phyloP scores from a whole-genome alignment of 2,329 filamentous ascomycete species.

The Elsinoe perseae region DNA sequence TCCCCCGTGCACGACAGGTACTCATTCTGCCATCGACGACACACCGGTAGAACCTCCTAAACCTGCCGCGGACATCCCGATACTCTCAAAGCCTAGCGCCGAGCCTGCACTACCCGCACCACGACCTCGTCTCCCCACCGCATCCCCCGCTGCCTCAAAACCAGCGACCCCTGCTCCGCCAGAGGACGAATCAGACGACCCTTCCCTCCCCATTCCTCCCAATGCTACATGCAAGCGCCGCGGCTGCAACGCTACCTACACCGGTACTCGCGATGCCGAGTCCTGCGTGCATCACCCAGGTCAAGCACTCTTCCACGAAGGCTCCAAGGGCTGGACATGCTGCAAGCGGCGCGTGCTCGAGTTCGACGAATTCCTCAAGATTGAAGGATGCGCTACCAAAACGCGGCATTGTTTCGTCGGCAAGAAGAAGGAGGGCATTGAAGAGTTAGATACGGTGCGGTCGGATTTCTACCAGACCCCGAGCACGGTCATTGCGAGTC shows the following conservation, averaged over 20 bases:
- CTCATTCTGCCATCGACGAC: conserved; percentile 81
- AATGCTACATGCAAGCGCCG: conserved; percentile 70
- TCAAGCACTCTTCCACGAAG: conserved; percentile 89
- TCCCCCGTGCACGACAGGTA: conserved; percentile 83
- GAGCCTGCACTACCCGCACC: conserved; percentile 17
- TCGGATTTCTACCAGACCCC: conserved; percentile 94
- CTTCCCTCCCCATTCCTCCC: conserved; percentile 61
- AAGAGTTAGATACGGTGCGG: conserved; percentile 75
- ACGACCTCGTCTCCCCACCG: conserved; percentile 21
- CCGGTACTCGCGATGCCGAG: conserved; percentile 56
- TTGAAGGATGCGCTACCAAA: conserved; percentile 82
- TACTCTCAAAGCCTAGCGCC: neutral
- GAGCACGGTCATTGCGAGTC: conserved; percentile 74
- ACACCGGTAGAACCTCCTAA: conserved; percentile 38
- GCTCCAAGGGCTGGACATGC: conserved; percentile 94
- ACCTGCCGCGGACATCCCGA: conserved; percentile 16
- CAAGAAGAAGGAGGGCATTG: conserved; percentile 50
- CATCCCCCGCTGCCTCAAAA: conserved; percentile 12
- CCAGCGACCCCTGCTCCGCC: conserved; percentile 48
- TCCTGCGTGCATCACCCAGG: conserved; percentile 85
- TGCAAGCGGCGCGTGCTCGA: conserved; percentile 93
- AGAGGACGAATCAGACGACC: conserved; percentile 81
- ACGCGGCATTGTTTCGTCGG: conserved; percentile 76
- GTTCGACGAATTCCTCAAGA: conserved; percentile 97
- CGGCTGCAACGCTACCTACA: conserved; percentile 63